Conservation (phyloP, 2,329 filamentous ascomycete species). For the Acephala macrosclerotiorum region DNA sequence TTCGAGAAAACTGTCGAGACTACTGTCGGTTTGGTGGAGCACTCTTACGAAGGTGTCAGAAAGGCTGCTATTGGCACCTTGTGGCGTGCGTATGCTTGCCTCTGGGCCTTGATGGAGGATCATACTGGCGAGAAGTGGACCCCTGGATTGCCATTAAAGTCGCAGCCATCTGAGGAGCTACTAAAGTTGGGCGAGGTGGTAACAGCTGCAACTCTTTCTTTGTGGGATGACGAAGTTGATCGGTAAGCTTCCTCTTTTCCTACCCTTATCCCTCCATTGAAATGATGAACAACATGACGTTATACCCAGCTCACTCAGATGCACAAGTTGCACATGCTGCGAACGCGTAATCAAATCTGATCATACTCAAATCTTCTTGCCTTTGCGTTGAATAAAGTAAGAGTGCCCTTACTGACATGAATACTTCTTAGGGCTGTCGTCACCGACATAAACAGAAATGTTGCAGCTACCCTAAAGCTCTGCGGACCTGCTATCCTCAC, state of each 20-base stretch:
- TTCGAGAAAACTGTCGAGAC: conserved; percentile 88
- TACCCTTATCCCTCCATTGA: conserved; percentile 26
- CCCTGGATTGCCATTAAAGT: conserved; percentile 83
- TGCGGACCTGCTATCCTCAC: conserved; percentile 87
- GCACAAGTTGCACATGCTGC: conserved; percentile 85
- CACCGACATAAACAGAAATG: conserved; percentile 93
- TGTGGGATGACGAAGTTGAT: conserved; percentile 92
- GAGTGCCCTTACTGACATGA: conserved; percentile 50
- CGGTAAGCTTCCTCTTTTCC: conserved; percentile 70
- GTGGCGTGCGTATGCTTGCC: conserved; percentile 91
- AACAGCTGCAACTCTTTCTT: conserved; percentile 80
- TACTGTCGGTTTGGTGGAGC: conserved; percentile 81
- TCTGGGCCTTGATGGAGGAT: conserved; percentile 88
- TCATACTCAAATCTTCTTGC: conserved; percentile 37
- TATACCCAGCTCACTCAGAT: conserved; percentile 99
- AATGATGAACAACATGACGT: conserved; percentile 89
- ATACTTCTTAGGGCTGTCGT: conserved; percentile 73
- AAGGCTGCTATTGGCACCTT: conserved; percentile 91
- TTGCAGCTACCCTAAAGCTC: conserved; percentile 88
- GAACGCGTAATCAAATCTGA: conserved; percentile 74
- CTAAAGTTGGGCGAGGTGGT: conserved; percentile 87
- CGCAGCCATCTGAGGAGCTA: conserved; percentile 79
- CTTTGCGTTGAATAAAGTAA: conserved; percentile 19
- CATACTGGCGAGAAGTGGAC: conserved; percentile 83
- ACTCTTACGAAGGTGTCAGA: conserved; percentile 91